Base-by-base conservation (phyloP, 345 rosid genomes). In the Lepidium aucheri region DNA sequence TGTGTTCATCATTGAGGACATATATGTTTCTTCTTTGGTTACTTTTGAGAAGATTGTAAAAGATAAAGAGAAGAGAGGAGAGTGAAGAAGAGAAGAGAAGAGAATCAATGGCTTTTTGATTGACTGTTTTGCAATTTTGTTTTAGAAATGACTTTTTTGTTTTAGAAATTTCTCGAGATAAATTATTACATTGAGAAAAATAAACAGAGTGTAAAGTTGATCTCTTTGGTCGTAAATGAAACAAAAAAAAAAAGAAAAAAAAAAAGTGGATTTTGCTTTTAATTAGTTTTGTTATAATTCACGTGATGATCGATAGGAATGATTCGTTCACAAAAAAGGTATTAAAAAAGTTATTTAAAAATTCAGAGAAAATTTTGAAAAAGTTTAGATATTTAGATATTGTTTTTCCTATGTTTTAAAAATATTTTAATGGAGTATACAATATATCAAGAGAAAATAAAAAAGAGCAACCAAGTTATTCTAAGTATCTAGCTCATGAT, bases 151-250 rank as follows among this genome's bases (percentile, higher is more conserved):
- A 65, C 62, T 22, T 52, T 71, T 20, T 46, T 59, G 32, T 34
- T 6, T 22, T 10, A 41, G 34, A 14, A 63, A 2, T 30, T 65
- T 57, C 46, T 68, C 2, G 41, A 47, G 41, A n/a, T 54, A 28
- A 54, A 61, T 67, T 60, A 74, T 74, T 61, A 67, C 68, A 74
- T 39, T 40, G 58, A 45, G 53, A 38, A 60, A 67, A 49, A n/a
- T 12, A 26, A 42, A 64, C 53, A 41, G 59, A 57, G 40, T 28
- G 42, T 66, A 73, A 73, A 73, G 73, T 72, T 60, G 67, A 59
- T 73, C 43, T 66, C 72, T 65, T 57, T 54, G 69, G 42, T 72
- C 16, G 40, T 36, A 49, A 65, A 58, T 14, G n/a, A n/a, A n/a
- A n/a, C n/a, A n/a, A n/a, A n/a, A n/a, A n/a, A n/a, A n/a, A n/a